Evolutionary conservation across 1,284 basidiomycete genomes (phyloP).

Genomic region (Ceratobasidium sp.): DNA sequence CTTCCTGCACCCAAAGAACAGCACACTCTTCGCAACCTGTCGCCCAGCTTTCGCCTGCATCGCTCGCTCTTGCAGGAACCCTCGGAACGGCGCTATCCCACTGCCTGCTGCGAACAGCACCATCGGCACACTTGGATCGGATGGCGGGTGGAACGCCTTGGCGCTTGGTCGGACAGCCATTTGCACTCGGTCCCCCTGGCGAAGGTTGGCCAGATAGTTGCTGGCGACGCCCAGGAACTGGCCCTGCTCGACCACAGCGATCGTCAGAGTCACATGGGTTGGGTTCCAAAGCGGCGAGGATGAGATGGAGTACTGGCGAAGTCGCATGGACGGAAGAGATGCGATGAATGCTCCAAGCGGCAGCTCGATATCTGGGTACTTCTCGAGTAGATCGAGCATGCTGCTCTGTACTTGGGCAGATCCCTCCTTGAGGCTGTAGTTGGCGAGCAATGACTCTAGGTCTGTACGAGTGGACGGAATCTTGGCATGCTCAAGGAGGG

Average conservation of each 20-base stretch:
- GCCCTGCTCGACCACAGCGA: constrained; percentile 54
- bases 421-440: constrained; percentile 52
- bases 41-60: constrained; percentile 52
- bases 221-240: constrained; percentile 59
- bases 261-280: constrained; percentile 54
- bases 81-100: constrained; percentile 61
- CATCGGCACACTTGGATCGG: constrained; percentile 54
- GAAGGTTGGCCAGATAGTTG: constrained; percentile 55
- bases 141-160: constrained; percentile 58
- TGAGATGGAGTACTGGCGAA: constrained; percentile 61
- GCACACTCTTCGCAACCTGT: constrained; percentile 53
- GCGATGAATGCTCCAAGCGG: constrained; percentile 53
- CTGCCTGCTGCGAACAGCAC: constrained; percentile 60
- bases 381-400: constrained; percentile 56
- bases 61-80: constrained; percentile 61
- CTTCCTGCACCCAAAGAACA: constrained; percentile 60
- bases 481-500: constrained; percentile 35
- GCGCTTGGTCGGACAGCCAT: constrained; percentile 55
- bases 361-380: constrained; percentile 52
- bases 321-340: constrained; percentile 58
- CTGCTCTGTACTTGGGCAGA: constrained; percentile 47
- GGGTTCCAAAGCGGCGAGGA: constrained; percentile 59
- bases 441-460: constrained; percentile 47
- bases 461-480: constrained; percentile 39
- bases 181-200: constrained; percentile 55